Conservation (phyloP, 306 rosid genomes). For the Abrus pulchellus region DNA sequence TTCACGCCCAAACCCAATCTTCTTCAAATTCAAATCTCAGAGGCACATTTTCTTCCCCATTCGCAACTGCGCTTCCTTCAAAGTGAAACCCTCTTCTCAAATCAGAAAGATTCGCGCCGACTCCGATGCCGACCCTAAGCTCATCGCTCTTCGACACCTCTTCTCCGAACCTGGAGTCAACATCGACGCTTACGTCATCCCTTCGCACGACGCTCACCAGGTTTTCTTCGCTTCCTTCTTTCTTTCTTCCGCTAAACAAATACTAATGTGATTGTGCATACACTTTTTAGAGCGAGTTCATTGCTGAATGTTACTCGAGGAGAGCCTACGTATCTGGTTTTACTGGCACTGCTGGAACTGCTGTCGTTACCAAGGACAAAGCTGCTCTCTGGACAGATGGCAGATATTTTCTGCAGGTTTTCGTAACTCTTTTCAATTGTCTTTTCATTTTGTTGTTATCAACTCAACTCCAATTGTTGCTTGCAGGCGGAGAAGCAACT, state of each 20-base stretch:
- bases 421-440: neutral
- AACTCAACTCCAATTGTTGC: no score
- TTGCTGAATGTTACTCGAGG: constrained; percentile 90
- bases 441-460: neutral
- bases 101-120: constrained; percentile 48
- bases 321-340: constrained; percentile 87
- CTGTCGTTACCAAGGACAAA: constrained; percentile 86
- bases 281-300: constrained; percentile 83
- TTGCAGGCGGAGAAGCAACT: constrained; percentile 92
- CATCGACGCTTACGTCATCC: constrained; percentile 88
- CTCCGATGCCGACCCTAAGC: constrained; percentile 64
- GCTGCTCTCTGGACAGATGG: constrained; percentile 99
- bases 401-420: constrained; percentile 96
- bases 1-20: constrained; percentile 40
- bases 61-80: constrained; percentile 71
- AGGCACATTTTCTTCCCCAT: constrained; percentile 43
- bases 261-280: neutral
- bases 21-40: constrained; percentile 41
- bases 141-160: constrained; percentile 73
- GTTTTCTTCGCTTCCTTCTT: constrained; percentile 19
- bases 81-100: constrained; percentile 79
- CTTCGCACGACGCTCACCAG: constrained; percentile 98
- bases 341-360: constrained; percentile 96
- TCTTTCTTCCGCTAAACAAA: neutral
- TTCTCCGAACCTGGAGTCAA: constrained; percentile 69